Percentiles rank a stretch among this genome's conserved stretches.
phyloP scores from a whole-genome alignment of 495 filamentous ascomycete species.

The Talaromyces wortmannii region DNA sequence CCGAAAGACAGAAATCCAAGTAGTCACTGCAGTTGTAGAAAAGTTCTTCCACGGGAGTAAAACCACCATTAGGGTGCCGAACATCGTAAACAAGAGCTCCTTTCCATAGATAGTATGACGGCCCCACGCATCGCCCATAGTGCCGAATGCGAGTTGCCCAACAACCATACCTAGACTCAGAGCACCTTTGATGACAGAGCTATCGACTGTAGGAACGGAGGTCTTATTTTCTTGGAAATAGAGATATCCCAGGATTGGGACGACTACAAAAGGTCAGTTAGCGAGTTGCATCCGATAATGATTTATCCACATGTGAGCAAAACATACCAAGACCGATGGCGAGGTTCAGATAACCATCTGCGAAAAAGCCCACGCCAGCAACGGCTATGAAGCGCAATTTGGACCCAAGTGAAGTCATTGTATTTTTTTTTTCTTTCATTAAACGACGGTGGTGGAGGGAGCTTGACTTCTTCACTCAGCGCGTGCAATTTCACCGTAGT shows the following conservation, averaged over 20 bases:
- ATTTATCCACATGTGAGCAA: neutral
- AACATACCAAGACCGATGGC: constrained; percentile 14
- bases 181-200: constrained; percentile 12
- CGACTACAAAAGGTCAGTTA: constrained; percentile 36
- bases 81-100: constrained; percentile 44
- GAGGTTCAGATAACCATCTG: constrained; percentile 38
- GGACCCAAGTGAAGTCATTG: constrained; percentile 12
- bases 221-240: constrained; percentile 32
- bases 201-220: constrained; percentile 8
- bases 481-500: too few species aligned
- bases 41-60: constrained; percentile 16
- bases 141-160: constrained; percentile 49
- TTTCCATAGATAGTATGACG: constrained; percentile 48
- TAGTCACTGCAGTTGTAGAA: constrained; percentile 36
- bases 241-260: constrained; percentile 44
- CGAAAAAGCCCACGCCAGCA: constrained; percentile 52
- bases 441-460: too few species aligned
- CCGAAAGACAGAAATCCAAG: constrained; percentile 42
- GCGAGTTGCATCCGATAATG: neutral
- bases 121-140: constrained; percentile 43
- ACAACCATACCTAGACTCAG: constrained; percentile 34
- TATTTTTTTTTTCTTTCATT: neutral
- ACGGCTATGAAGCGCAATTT: constrained; percentile 30
- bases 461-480: too few species aligned
- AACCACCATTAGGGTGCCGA: constrained; percentile 32